phyloP scores from a whole-genome alignment of 371 early-diverging fungal species.

The Apophysomyces ossiformis region DNA sequence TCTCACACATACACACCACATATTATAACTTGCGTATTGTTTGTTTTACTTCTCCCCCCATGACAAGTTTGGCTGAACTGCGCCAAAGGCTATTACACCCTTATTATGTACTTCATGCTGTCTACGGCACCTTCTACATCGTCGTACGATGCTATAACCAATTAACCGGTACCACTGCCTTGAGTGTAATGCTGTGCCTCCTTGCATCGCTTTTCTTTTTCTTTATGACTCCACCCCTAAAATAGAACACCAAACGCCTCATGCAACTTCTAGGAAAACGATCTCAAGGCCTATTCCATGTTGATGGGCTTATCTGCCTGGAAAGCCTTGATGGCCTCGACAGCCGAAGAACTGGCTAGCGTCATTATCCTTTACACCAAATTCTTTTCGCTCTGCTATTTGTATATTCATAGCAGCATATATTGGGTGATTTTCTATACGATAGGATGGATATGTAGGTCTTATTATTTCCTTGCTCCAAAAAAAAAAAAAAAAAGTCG shows the following conservation, averaged over 20 bases:
- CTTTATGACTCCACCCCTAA: neutral
- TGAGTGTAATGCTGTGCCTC: neutral
- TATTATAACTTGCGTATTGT: too few species aligned
- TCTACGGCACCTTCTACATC: conserved; percentile 38
- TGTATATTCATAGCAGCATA: conserved; percentile 43
- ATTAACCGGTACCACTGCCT: conserved; percentile 16
- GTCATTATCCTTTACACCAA: conserved; percentile 62
- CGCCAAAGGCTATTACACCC: conserved; percentile 55
- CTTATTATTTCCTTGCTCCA: neutral
- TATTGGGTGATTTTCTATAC: conserved; percentile 44
- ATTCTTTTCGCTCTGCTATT: conserved; percentile 48
- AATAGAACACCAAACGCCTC: neutral
- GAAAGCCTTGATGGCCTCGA: conserved; percentile 47
- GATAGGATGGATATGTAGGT: conserved; percentile 55
- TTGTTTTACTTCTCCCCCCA: conserved; percentile 5
- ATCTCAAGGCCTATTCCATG: conserved; percentile 34
- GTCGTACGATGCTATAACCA: conserved; percentile 17
- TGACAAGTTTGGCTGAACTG: conserved; percentile 46
- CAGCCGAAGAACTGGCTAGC: conserved; percentile 62
- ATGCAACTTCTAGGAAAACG: conserved; percentile 30
- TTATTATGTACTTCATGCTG: conserved; percentile 53
- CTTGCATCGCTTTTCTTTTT: neutral
- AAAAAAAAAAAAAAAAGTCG: too few species aligned
- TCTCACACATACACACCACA: neutral
- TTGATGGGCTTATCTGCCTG: conserved; percentile 35